Evolutionary conservation across 495 filamentous ascomycete species (phyloP), one percentile per base, ranked within the genome.

Genomic region (Venustampulla echinocandica): DNA sequence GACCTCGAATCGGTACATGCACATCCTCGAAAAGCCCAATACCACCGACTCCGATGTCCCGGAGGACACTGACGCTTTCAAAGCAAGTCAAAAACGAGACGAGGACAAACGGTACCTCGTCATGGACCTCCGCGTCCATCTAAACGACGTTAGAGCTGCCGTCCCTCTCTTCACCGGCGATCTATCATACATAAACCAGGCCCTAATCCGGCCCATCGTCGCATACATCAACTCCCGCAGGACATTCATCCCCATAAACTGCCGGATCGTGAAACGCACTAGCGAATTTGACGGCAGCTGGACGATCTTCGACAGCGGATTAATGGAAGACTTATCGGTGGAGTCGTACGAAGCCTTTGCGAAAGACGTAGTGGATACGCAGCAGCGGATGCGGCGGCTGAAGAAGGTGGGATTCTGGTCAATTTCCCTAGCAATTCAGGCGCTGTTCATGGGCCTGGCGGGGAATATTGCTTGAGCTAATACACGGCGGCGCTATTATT

Each of bases 391-490:
- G 59, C 73, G 90, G 32, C 78, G 93, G 32, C 82, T 98, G 58
- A 93, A 89, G 69, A 93, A 96, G 60, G 93, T 98, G 14, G 92
- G 92, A 19, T 79, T 96, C 53, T 98, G 92, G 92, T 93, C 87
- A 9, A 68, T 98, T 28, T 87, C 88, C 60, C 64, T 97, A 37
- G 82, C 87, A 2, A 85, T 88, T 4, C 92, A 98, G 63, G 92
- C 89, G n/a, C 69, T 98, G 34, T 86, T 97, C 57, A 83, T 96
- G 66, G 92, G 92, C 1, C 82, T 97, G 75, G 92, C 89, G 11
- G 90, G 90, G 15, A 86, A 84, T 58, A 76, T 93, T 42, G 81
- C 79, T 50, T 85, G 65, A 47, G 21, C 33, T 42, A 22, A 21
- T 37, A n/a, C 20, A 20, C 17, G 20, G 7, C 7, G 27, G 7